These are phyloP conservation scores for Paramecium biaurelia DNA, from an alignment of 73 alveolate genomes.

Conservation along the genomic window DNA sequence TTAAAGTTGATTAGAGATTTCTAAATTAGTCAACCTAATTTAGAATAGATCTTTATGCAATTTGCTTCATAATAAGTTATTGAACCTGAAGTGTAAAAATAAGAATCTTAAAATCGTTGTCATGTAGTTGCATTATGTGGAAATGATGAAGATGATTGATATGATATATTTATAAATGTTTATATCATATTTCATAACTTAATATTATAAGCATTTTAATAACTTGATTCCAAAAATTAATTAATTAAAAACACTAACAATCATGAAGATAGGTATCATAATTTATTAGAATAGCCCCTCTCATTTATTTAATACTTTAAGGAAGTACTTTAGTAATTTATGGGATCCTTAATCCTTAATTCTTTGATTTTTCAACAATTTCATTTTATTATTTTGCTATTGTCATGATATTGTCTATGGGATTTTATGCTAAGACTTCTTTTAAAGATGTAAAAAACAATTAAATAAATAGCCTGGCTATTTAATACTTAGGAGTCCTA, in stretches of 20 bases:
- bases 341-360: background rate
- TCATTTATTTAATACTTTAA: background rate
- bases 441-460: background rate
- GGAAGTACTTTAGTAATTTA: background rate
- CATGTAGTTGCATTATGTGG: background rate
- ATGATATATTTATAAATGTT: too few relatives aligned
- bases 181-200: background rate
- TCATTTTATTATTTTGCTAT: background rate
- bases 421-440: background rate
- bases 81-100: background rate
- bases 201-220: background rate
- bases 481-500: background rate
- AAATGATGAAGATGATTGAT: slow-evolving; percentile 48
- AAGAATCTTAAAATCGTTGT: background rate
- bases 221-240: background rate
- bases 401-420: background rate
- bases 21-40: background rate
- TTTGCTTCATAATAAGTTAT: background rate
- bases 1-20: background rate
- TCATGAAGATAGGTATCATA: background rate
- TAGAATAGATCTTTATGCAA: slow-evolving; percentile 5
- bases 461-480: background rate
- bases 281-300: background rate
- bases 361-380: background rate
- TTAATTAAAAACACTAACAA: background rate